Conservation (phyloP, 2,329 filamentous ascomycete genomes). For the Truncatella angustata region DNA sequence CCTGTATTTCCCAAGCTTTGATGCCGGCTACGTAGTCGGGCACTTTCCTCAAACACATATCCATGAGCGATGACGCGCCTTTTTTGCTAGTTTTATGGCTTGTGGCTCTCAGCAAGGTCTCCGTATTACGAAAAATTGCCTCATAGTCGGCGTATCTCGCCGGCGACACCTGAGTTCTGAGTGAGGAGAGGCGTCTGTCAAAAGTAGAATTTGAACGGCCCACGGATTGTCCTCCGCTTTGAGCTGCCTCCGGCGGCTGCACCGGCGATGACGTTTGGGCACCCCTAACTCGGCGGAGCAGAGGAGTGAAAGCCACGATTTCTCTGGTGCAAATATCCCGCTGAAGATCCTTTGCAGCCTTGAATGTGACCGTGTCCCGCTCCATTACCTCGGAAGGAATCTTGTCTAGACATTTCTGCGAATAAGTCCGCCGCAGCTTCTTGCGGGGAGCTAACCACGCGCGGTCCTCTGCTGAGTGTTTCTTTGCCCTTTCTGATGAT, state of each 20-base stretch:
- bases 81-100: constrained; percentile 10
- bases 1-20: constrained; percentile 38
- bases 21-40: constrained; percentile 45
- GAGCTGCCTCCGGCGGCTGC: not conserved
- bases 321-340: constrained; percentile 16
- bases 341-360: constrained; percentile 15
- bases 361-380: constrained; percentile 7
- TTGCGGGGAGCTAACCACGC: constrained; percentile 26
- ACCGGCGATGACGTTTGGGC: constrained; percentile 20
- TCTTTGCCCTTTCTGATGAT: not conserved
- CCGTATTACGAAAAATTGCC: constrained; percentile 42
- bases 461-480: constrained; percentile 13
- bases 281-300: constrained; percentile 27
- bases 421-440: constrained; percentile 28
- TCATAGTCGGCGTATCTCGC: constrained; percentile 38
- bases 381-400: not conserved
- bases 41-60: constrained; percentile 47
- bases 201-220: constrained; percentile 19
- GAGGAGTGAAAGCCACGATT: constrained; percentile 25
- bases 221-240: constrained; percentile 2
- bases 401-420: constrained; percentile 16
- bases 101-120: constrained; percentile 43
- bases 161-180: constrained; percentile 30
- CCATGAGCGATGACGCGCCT: constrained; percentile 41
- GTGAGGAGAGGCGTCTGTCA: constrained; percentile 31